Base-by-base conservation (phyloP, 495 filamentous ascomycete species). In the Terfezia claveryi region DNA sequence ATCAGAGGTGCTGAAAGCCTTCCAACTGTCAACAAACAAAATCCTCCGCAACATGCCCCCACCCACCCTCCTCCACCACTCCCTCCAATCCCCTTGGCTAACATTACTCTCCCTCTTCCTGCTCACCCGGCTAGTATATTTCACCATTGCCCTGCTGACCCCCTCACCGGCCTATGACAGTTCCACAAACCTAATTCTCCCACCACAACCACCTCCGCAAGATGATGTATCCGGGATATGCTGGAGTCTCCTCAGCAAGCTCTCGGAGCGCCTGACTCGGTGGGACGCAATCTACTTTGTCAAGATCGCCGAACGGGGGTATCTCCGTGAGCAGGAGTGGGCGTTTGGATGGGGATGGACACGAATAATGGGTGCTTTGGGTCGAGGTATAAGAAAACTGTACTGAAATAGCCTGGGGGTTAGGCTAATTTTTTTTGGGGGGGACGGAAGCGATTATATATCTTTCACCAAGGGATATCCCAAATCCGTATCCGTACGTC, bases 281-380 rank as follows among this genome's bases (percentile, higher is more conserved):
- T 98, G 91, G 91, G 91, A 98, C 64, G 80, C 83, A 38, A 80
- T 98, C 54, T 96, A 94, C 66, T 96, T 84, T 61, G 70, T 80
- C 37, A 75, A 79, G 54, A 67, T 71, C 49, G 80, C 86, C 0
- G 70, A 74, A 54, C 71, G 79, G 37, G 87, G 86, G 23, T 87
- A 95, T 58, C 52, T 80, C 10, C 88, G 81, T 68, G 91, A 98
- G 68, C 92, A 98, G 69, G 87, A 95, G 69, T 96, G 88, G 87
- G 91, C 92, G 1, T 98, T 94, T 70, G 81, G 86, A 20, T 77
- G 72, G 66, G 78, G 78, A 1, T 78, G 81, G 57, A 74, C 81
- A 5, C 67, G 71, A 50, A 53, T 77, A 38, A 66, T 87, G 36
- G 57, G 61, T 7, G 56, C 64, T 16, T 54, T 78, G 14, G 62